phyloP scores from a whole-genome alignment of 2,329 filamentous ascomycete genomes.

The Cordyceps javanica region DNA sequence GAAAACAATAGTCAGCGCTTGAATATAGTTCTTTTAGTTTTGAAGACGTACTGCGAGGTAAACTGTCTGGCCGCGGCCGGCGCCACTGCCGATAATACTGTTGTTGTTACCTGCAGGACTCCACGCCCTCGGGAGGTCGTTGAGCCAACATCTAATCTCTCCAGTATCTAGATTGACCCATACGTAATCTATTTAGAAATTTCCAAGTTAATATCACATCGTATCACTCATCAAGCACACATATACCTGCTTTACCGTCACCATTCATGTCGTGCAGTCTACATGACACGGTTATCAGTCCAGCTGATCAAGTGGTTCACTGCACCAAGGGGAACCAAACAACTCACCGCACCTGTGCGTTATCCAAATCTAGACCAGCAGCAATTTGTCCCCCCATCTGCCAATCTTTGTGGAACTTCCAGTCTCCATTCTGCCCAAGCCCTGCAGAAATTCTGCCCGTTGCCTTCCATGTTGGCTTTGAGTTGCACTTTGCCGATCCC shows the following conservation, averaged over 20 bases:
- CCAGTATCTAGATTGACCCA: constrained; percentile 15
- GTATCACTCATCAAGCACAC: not conserved
- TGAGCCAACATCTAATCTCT: constrained; percentile 17
- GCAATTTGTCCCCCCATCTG: constrained; percentile 5
- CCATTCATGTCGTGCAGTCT: constrained; percentile 18
- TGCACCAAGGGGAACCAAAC: not conserved
- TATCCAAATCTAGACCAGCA: not conserved
- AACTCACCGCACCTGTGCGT: not conserved
- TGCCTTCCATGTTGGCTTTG: constrained; percentile 1
- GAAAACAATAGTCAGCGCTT: not conserved
- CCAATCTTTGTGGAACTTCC: constrained; percentile 15
- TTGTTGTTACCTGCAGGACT: constrained; percentile 14
- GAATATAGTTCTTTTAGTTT: not conserved
- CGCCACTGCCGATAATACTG: constrained; percentile 15
- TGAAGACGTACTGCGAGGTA: constrained; percentile 9
- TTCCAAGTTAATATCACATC: not conserved
- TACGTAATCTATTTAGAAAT: constrained; percentile 14
- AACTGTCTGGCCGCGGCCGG: constrained; percentile 1
- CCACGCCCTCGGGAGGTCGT: constrained; percentile 16
- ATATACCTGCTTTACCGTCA: constrained; percentile 15
- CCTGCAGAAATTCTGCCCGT: constrained; percentile 13
- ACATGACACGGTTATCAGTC: not conserved
- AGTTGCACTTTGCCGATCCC: not conserved
- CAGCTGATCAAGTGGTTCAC: not conserved
- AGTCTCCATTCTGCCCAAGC: constrained; percentile 12